Evolutionary conservation across 2,329 filamentous ascomycete genomes (phyloP).

Genomic region (Botryotinia globosa): DNA sequence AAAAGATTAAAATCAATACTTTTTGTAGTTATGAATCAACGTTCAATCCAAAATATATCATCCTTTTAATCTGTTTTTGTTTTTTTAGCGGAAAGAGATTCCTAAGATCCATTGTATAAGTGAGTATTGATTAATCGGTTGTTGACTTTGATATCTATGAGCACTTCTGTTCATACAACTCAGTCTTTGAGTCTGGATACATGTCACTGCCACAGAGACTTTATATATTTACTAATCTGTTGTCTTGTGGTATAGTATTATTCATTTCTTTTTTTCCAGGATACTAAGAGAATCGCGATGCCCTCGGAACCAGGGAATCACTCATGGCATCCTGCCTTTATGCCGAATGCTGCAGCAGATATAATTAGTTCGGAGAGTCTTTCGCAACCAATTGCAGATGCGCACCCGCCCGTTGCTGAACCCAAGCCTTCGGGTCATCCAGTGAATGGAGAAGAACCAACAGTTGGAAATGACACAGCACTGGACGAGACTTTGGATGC

Average conservation of each 20-base stretch:
- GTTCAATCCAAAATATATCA: conserved; percentile 13
- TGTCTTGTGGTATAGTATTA: conserved; percentile 28
- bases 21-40: conserved; percentile 16
- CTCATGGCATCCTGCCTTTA: conserved; percentile 52
- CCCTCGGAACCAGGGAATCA: conserved; percentile 44
- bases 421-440: background rate
- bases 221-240: conserved; percentile 5
- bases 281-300: conserved; percentile 39
- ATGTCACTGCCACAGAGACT: background rate
- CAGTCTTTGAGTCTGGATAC: background rate
- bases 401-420: conserved; percentile 7
- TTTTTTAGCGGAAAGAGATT: conserved; percentile 28
- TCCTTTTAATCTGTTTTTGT: conserved; percentile 30
- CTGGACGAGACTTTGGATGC: conserved; percentile 12
- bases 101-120: conserved; percentile 31
- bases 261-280: conserved; percentile 32
- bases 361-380: conserved; percentile 24
- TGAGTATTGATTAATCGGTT: conserved; percentile 15
- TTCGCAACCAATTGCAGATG: conserved; percentile 4
- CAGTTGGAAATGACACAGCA: background rate
- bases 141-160: background rate
- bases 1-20: background rate
- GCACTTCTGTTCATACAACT: background rate
- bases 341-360: conserved; percentile 44
- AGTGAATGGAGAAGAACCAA: background rate